Evolutionary conservation across 495 filamentous ascomycete genomes (phyloP), one percentile per base, ranked within the genome.

Genomic region (Xylaria sp.): DNA sequence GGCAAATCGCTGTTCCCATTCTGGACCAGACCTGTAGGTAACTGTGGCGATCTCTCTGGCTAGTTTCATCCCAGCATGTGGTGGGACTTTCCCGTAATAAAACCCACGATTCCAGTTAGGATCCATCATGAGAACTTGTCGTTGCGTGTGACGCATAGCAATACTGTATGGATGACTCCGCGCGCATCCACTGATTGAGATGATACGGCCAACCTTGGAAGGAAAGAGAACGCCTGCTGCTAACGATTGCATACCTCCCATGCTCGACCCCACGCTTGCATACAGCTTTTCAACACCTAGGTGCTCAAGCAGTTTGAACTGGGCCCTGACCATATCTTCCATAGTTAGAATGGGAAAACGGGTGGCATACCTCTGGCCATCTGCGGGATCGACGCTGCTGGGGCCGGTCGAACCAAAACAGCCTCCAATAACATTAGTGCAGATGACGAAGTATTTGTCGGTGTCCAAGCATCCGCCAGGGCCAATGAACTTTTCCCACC

Each of bases 401-500:
- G 96, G 96, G 0, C 96, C 97, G 0, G 96, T 99, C 26, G 93
- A 97, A 46, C 97, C 97, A 80, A 95, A 99, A 83, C 96, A 99
- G 26, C 97, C 93, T 29, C 97, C 96, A 43, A 99, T 86, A 19
- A 98, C 93, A 79, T 99, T 99, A 11, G 97, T 98, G 81, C 96
- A 99, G 71, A 99, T 93, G 61, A 99, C 82, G 77, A 91, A 92
- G 82, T 97, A 97, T 76, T 93, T 95, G 75, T 95, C 80, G 2
- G 97, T 99, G 80, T 99, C 93, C 8, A 99, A 80, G 26, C 94
- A 90, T 40, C 87, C 85, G 0, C 93, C 94, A 0, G 97, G 93
- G 0, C 96, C 96, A 73, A 99, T 98, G 80, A 99, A 99, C 79
- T 93, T 97, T 83, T 99, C 97, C 96, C 96, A 99, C 96, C 96